These are phyloP conservation scores for Medicago arabica DNA, from an alignment of 306 rosid genomes.

Conservation along the genomic window DNA sequence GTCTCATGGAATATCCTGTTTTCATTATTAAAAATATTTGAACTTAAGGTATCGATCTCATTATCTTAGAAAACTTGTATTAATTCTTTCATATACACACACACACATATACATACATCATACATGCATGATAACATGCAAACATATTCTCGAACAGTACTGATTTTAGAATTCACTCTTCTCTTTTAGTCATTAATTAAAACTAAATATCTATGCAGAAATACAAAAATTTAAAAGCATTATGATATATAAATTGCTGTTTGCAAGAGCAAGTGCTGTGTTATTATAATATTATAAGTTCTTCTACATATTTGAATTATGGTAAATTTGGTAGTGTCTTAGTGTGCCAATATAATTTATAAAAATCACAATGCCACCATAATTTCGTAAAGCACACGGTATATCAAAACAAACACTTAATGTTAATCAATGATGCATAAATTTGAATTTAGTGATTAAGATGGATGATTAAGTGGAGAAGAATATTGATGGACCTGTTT, in stretches of 20 bases:
- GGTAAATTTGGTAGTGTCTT: too few species aligned
- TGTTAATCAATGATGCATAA: neutral
- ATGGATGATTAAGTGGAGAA: neutral
- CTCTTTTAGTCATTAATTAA: too few species aligned
- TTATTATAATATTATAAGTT: too few species aligned
- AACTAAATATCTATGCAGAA: too few species aligned
- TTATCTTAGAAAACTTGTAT: neutral
- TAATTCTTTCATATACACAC: neutral
- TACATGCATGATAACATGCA: neutral
- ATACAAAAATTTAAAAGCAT: too few species aligned
- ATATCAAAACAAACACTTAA: neutral
- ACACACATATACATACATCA: too few species aligned
- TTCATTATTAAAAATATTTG: too few species aligned
- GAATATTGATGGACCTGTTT: constrained; percentile 65
- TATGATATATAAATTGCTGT: neutral
- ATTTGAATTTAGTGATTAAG: neutral
- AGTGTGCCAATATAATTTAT: too few species aligned
- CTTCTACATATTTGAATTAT: too few species aligned
- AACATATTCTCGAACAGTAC: neutral
- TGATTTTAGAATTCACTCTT: neutral
- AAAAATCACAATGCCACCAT: too few species aligned
- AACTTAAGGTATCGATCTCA: too few species aligned
- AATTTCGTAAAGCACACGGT: too few species aligned
- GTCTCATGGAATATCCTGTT: neutral
- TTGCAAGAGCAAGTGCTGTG: neutral